Percentiles rank a stretch among this genome's conserved stretches.
These are phyloP conservation scores for Colletotrichum scovillei DNA, from an alignment of 2,329 filamentous ascomycete genomes.

Conservation along the genomic window DNA sequence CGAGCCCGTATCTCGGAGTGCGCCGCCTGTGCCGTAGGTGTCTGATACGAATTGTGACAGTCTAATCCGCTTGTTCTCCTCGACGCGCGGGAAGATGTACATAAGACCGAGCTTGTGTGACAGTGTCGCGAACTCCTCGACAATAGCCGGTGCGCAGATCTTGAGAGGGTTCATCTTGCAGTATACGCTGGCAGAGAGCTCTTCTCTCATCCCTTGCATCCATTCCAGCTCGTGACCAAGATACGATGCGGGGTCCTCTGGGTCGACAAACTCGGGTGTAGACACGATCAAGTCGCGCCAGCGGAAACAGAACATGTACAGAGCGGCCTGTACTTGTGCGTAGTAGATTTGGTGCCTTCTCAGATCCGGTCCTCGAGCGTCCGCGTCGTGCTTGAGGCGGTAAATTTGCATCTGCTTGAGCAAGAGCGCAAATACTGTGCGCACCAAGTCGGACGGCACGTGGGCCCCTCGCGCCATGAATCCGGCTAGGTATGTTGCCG, in stretches of 20 bases:
- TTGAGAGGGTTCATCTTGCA: conserved; percentile 94
- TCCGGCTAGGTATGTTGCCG: conserved; percentile 91
- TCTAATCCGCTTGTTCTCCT: conserved; percentile 91
- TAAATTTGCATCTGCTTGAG: conserved; percentile 81
- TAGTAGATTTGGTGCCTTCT: conserved; percentile 88
- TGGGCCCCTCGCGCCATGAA: conserved; percentile 92
- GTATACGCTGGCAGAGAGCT: conserved; percentile 82
- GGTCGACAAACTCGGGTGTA: conserved; percentile 69
- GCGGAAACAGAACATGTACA: conserved; percentile 98
- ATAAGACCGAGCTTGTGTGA: conserved; percentile 87
- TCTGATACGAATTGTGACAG: conserved; percentile 76
- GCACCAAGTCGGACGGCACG: conserved; percentile 80
- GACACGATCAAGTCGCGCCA: conserved; percentile 88
- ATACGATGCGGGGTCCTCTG: conserved; percentile 70
- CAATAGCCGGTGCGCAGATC: conserved; percentile 90
- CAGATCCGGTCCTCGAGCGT: conserved; percentile 86
- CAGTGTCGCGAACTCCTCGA: conserved; percentile 90
- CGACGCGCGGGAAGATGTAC: conserved; percentile 89
- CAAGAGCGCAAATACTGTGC: conserved; percentile 83
- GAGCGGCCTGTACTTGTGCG: conserved; percentile 84
- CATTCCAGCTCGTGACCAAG: conserved; percentile 81
- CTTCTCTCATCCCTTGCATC: conserved; percentile 78
- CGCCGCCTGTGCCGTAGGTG: conserved; percentile 66
- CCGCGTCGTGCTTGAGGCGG: conserved; percentile 76
- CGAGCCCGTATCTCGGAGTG: conserved; percentile 63